phyloP scores from a whole-genome alignment of 2,329 filamentous ascomycete species.

The Macrophomina pseudophaseolina region DNA sequence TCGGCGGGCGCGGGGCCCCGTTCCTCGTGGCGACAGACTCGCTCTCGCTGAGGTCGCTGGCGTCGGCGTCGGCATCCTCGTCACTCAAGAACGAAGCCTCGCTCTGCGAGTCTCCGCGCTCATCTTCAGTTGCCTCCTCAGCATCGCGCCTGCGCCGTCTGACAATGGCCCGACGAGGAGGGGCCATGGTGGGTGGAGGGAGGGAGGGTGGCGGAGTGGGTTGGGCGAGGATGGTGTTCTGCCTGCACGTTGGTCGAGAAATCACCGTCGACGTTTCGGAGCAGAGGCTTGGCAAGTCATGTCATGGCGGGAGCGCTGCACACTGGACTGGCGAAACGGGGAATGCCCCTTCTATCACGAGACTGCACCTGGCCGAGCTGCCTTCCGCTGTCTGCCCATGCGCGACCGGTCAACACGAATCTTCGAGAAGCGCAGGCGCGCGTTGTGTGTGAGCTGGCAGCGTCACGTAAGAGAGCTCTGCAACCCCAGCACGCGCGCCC shows the following conservation, averaged over 20 bases:
- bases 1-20: conserved; percentile 34
- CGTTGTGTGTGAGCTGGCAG: conserved; percentile 23
- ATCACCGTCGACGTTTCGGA: conserved; percentile 25
- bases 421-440: conserved; percentile 22
- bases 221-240: conserved; percentile 25
- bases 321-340: conserved; percentile 12
- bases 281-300: conserved; percentile 26
- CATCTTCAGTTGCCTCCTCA: conserved; percentile 51
- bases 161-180: conserved; percentile 42
- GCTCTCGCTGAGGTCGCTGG: conserved; percentile 61
- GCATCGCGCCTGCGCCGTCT: conserved; percentile 46
- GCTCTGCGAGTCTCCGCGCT: conserved; percentile 65
- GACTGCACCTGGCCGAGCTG: conserved; percentile 12
- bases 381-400: conserved; percentile 11
- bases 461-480: conserved; percentile 17
- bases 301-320: conserved; percentile 24
- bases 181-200: conserved; percentile 39
- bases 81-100: conserved; percentile 64
- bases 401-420: conserved; percentile 22
- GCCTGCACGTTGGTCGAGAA: conserved; percentile 25
- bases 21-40: conserved; percentile 41
- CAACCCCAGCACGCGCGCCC: conserved; percentile 20
- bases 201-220: conserved; percentile 21
- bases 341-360: conserved; percentile 22
- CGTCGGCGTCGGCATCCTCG: conserved; percentile 64